phyloP scores from a whole-genome alignment of 805 yeast species.

The Nakazawaea ambrosiae region DNA sequence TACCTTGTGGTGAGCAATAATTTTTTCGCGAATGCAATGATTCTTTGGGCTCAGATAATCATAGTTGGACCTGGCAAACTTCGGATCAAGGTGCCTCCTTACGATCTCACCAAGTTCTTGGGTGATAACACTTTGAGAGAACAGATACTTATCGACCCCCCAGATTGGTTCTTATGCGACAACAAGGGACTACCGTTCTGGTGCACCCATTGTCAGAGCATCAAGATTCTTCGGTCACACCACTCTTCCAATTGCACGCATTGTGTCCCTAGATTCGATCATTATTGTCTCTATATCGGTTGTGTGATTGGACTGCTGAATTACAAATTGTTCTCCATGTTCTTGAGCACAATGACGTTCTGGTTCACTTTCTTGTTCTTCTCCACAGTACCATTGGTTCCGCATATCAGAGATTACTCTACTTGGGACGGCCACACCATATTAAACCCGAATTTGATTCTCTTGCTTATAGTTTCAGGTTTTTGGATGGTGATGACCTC shows the following conservation, averaged over 20 bases:
- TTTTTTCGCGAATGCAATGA: slow-evolving; percentile 19
- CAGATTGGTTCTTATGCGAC: slow-evolving; percentile 62
- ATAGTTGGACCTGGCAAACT: slow-evolving; percentile 52
- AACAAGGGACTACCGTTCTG: slow-evolving; percentile 68
- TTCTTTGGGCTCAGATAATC: slow-evolving; percentile 39
- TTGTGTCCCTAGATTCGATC: slow-evolving; percentile 78
- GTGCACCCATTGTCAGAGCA: slow-evolving; percentile 60
- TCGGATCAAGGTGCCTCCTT: slow-evolving; percentile 30
- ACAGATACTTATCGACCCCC: slow-evolving; percentile 34
- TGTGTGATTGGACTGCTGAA: slow-evolving; percentile 63
- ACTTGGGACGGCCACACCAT: slow-evolving; percentile 17
- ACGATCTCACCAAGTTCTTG: slow-evolving; percentile 20
- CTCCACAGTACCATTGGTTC: slow-evolving; percentile 27
- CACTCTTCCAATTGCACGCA: slow-evolving; percentile 50
- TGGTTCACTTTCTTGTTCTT: slow-evolving; percentile 33
- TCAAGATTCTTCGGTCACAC: slow-evolving; percentile 63
- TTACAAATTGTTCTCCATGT: slow-evolving; percentile 51
- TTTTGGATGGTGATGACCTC: slow-evolving; percentile 38
- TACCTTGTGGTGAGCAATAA: slow-evolving; percentile 24
- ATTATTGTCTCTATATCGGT: slow-evolving; percentile 77
- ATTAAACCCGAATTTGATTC: slow-evolving; percentile 42
- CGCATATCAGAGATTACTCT: slow-evolving; percentile 19
- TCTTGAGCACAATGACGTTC: slow-evolving; percentile 29
- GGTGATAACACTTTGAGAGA: too few species aligned
- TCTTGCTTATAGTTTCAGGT: slow-evolving; percentile 35